Evolutionary conservation across 2,329 filamentous ascomycete genomes (phyloP), one percentile per base, ranked within the genome.

Genomic region (Botryotinia globosa): DNA sequence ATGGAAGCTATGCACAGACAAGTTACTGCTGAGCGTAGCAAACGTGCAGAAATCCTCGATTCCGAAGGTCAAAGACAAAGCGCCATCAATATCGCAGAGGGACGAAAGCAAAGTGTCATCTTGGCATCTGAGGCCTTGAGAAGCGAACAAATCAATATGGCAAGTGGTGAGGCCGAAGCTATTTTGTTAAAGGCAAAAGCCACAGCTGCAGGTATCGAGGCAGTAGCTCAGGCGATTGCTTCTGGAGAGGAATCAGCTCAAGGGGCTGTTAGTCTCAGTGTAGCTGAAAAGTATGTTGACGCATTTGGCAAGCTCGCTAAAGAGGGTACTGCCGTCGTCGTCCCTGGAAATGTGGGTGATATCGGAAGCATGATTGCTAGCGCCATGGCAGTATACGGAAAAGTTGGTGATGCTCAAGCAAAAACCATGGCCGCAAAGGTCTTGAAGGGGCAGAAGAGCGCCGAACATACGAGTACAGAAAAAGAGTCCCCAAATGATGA

Each of bases 1-100:
- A 95, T 98, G 74, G 93, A 94, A 79, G 96, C 96, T 79, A 99
- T 99, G 96, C 96, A 99, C 85, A 89, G 96, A 76, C 95, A 98
- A 82, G 96, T 99, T 68, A 98, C 96, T 0, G 96, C 96, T 29
- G 96, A 99, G 85, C 92, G 96, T 59, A 97, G 93, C 80, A 99
- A 99, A 88, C 92, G 96, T 76, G 96, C 96, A 72, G 96, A 99
- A 85, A 99, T 99, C 79, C 87, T 99, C 65, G 96, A 99, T 73
- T 97, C 94, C 0, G 96, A 99, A 81, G 96, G 96, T 83, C 96
- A 99, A 84, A 88, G 96, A 75, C 96, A 99, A 85, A 95, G 91
- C 79, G 96, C 96, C 56, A 99, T 99, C 88, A 99, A 99, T 83
- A 98, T 99, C 77, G 96, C 96, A 72, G 96, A 99, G 85, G 96